A percentile compares a stretch with the other conserved stretches of the same genome.
Conservation (phyloP, 1,284 basidiomycete genomes). For the Nidula niveotomentosa region DNA sequence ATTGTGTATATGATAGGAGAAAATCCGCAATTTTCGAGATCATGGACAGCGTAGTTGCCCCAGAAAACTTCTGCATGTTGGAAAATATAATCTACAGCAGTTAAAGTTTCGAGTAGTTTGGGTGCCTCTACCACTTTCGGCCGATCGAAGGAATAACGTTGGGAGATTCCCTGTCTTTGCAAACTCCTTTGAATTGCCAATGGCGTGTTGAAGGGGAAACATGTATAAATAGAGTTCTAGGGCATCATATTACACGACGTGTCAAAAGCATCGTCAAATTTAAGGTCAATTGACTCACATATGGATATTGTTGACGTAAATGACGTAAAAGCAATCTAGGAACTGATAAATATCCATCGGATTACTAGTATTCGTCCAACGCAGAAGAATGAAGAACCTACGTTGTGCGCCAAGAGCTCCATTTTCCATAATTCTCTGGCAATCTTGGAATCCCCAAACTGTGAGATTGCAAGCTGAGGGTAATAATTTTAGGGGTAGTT, state of each 20-base stretch:
- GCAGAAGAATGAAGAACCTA: constrained; percentile 9
- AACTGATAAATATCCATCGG: constrained; percentile 22
- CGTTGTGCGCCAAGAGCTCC: constrained; percentile 32
- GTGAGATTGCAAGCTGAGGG: constrained; percentile 41
- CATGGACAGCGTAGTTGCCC: constrained; percentile 24
- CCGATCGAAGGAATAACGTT: constrained; percentile 42
- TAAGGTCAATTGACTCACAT: constrained; percentile 17
- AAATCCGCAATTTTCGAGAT: constrained; percentile 1
- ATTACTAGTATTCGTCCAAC: background rate
- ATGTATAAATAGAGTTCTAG: constrained; percentile 37
- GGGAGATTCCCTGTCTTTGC: constrained; percentile 34
- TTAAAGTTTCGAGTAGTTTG: constrained; percentile 39
- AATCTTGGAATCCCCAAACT: constrained; percentile 47
- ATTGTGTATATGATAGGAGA: constrained; percentile 13
- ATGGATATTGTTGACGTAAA: constrained; percentile 46
- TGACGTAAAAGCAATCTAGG: constrained; percentile 45
- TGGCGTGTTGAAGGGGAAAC: constrained; percentile 61
- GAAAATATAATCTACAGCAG: constrained; percentile 41
- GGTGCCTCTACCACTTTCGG: constrained; percentile 27
- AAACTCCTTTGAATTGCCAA: constrained; percentile 40
- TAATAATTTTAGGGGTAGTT: background rate
- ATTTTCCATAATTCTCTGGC: constrained; percentile 34
- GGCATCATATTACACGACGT: background rate
- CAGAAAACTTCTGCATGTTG: constrained; percentile 37
- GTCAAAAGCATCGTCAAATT: background rate